phyloP scores from a whole-genome alignment of 2,329 filamentous ascomycete species.

The Ilyonectria robusta region DNA sequence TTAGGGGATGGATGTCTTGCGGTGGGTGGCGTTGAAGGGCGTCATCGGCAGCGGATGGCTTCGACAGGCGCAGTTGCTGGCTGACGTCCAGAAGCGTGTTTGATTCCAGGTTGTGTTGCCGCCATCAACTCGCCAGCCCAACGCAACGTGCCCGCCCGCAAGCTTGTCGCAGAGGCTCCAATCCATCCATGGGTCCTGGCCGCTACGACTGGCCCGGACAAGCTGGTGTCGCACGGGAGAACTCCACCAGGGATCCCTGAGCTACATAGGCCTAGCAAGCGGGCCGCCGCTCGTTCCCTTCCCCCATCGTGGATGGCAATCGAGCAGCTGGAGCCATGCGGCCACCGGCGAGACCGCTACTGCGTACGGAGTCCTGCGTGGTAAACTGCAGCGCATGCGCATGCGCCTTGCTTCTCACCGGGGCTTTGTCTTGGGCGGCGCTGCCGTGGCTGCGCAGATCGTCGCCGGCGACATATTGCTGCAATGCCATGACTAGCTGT shows the following conservation, averaged over 20 bases:
- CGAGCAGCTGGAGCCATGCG: conserved; percentile 16
- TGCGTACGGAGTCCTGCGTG: no score
- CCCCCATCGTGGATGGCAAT: conserved; percentile 18
- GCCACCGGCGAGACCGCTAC: conserved; percentile 20
- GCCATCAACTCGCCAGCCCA: background rate
- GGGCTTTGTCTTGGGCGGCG: background rate
- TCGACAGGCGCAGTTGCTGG: conserved; percentile 13
- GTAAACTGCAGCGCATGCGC: conserved; percentile 15
- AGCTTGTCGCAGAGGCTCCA: conserved; percentile 2
- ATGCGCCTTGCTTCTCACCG: conserved; percentile 14
- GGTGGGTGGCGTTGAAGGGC: conserved; percentile 27
- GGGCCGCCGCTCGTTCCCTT: conserved; percentile 30
- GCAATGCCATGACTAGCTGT: conserved; percentile 5
- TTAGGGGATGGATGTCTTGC: conserved; percentile 28
- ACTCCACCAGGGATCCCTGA: conserved; percentile 33
- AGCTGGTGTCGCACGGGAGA: conserved; percentile 31
- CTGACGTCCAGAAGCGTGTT: conserved; percentile 13
- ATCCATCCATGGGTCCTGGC: background rate
- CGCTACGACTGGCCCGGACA: conserved; percentile 21
- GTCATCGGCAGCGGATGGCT: conserved; percentile 23
- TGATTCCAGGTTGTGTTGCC: conserved; percentile 13
- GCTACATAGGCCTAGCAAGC: conserved; percentile 32
- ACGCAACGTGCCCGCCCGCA: background rate
- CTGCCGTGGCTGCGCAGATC: background rate
- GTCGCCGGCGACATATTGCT: background rate